Percentiles rank a stretch among this genome's conserved stretches.
Evolutionary conservation across 306 rosid species (phyloP).

Genomic region (Lotus japonicus): DNA sequence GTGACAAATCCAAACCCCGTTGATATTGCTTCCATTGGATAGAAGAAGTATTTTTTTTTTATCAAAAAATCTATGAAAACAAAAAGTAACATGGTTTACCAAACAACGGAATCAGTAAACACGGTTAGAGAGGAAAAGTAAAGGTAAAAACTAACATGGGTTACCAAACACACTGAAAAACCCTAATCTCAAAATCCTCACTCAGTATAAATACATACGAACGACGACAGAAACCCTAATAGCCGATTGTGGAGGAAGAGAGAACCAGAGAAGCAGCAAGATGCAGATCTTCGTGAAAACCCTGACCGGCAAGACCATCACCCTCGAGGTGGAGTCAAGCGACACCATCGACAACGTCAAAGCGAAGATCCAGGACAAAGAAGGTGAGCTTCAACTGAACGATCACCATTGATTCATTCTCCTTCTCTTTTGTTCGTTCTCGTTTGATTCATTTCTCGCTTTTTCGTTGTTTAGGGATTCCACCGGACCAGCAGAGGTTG

Average conservation of each 20-base stretch:
- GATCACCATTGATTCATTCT: not conserved
- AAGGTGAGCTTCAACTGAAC: conserved; percentile 31
- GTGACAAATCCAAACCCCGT: too few relatives aligned
- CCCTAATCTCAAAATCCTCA: too few relatives aligned
- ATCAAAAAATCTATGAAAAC: too few relatives aligned
- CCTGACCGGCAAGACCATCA: conserved; percentile 95
- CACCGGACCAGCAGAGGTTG: conserved; percentile 96
- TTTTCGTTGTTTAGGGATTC: conserved; percentile 46
- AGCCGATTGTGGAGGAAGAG: not conserved
- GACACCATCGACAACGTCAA: conserved; percentile 94
- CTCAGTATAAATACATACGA: too few relatives aligned
- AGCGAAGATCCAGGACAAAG: conserved; percentile 94
- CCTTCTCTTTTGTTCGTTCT: not conserved
- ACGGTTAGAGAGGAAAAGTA: too few relatives aligned
- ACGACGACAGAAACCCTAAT: not conserved
- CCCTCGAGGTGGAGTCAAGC: conserved; percentile 98
- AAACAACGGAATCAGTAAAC: too few relatives aligned
- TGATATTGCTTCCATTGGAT: too few relatives aligned
- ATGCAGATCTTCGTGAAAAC: conserved; percentile 99
- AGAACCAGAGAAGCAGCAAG: conserved; percentile 8
- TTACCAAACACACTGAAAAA: too few relatives aligned
- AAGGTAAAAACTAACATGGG: too few relatives aligned
- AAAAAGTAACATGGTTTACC: too few relatives aligned
- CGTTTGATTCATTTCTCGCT: not conserved
- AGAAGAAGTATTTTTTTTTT: too few relatives aligned